phyloP scores from a whole-genome alignment of 169 alveolate species.

The Babesia caballi region DNA sequence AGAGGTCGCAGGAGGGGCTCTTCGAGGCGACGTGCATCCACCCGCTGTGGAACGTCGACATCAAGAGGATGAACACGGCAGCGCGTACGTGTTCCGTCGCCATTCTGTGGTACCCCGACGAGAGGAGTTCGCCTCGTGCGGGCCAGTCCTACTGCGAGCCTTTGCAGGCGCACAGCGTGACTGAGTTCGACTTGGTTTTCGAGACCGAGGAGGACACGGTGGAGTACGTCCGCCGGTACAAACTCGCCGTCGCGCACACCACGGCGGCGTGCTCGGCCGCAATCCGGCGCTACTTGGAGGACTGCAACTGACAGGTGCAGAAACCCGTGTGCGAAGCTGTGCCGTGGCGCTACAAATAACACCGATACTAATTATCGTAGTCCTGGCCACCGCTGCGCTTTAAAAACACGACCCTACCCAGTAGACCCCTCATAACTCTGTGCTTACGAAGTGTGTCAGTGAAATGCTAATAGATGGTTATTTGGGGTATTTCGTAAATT shows the following conservation, averaged over 20 bases:
- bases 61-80: conserved; percentile 5
- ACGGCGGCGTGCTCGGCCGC: not conserved
- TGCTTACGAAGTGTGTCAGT: too few species aligned
- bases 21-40: conserved; percentile 43
- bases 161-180: not conserved
- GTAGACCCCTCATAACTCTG: too few species aligned
- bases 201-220: conserved; percentile 11
- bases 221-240: conserved; percentile 6
- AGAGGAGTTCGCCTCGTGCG: not conserved
- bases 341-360: too few species aligned
- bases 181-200: conserved; percentile 43
- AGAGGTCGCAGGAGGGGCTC: not conserved
- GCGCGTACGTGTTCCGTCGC: conserved; percentile 5
- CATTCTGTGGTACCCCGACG: conserved; percentile 49
- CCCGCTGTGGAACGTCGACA: conserved; percentile 55
- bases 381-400: too few species aligned
- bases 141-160: conserved; percentile 7
- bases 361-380: too few species aligned
- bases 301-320: not conserved
- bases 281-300: not conserved
- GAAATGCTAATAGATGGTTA: too few species aligned
- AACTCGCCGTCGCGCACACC: not conserved
- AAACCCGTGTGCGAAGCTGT: too few species aligned
- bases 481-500: too few species aligned
- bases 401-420: too few species aligned